phyloP scores from a whole-genome alignment of 768 basidiomycete species.

The Mycena crocata region DNA sequence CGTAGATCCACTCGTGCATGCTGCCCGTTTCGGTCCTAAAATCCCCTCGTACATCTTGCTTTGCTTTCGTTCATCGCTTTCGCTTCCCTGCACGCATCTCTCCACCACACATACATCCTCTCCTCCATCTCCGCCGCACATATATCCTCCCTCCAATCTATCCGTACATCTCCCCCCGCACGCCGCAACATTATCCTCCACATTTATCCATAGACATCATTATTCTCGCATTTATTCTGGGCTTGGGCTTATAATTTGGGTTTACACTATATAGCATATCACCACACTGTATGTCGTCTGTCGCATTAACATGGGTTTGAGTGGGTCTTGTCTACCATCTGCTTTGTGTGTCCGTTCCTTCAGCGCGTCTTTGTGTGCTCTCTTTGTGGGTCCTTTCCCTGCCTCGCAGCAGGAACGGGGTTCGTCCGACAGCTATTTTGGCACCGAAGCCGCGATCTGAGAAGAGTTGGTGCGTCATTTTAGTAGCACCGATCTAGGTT shows the following conservation, averaged over 20 bases:
- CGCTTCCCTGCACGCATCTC: neutral
- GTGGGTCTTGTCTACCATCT: neutral
- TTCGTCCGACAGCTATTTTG: constrained; percentile 9
- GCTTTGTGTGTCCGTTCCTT: neutral
- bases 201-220: constrained; percentile 35
- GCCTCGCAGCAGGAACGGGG: neutral
- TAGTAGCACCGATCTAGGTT: constrained; percentile 13
- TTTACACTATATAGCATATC: constrained; percentile 26
- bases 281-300: constrained; percentile 29
- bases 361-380: too few relatives aligned
- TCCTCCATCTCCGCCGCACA: too few relatives aligned
- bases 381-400: neutral
- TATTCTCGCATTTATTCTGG: constrained; percentile 17
- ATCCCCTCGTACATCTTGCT: constrained; percentile 20
- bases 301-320: constrained; percentile 25
- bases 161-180: too few relatives aligned
- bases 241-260: constrained; percentile 26
- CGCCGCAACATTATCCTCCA: too few relatives aligned
- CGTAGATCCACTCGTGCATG: constrained; percentile 25
- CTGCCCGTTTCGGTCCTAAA: constrained; percentile 18
- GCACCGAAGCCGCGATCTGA: neutral
- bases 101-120: too few relatives aligned
- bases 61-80: constrained; percentile 17
- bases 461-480: neutral
- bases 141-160: too few relatives aligned